Conservation (phyloP, 306 rosid genomes). For the Hylodesmum podocarpum region DNA sequence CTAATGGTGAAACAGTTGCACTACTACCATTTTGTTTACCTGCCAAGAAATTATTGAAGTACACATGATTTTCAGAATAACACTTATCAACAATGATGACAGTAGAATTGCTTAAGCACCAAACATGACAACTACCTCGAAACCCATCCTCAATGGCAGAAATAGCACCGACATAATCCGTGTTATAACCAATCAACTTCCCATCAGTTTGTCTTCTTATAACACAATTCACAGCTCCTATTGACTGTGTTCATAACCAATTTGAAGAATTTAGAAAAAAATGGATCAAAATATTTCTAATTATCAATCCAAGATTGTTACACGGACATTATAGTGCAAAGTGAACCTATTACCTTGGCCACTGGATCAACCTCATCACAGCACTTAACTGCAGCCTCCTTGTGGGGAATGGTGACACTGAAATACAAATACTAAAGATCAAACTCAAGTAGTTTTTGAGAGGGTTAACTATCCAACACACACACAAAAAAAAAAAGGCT, state of each 20-base stretch:
- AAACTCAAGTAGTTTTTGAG: conserved; percentile 15
- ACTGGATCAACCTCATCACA: conserved; percentile 95
- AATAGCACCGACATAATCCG: conserved; percentile 87
- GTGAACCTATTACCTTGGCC: conserved; percentile 64
- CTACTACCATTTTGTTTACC: conserved; percentile 44
- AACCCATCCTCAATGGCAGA: conserved; percentile 88
- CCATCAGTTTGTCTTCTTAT: conserved; percentile 79
- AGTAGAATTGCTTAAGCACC: conserved; percentile 12
- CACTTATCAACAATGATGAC: neutral
- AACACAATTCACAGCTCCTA: conserved; percentile 89
- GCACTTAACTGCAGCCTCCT: conserved; percentile 70
- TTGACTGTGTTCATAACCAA: conserved; percentile 52
- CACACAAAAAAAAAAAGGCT: neutral
- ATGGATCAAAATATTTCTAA: conserved; percentile 20
- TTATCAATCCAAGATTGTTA: conserved; percentile 8
- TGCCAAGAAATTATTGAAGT: conserved; percentile 29
- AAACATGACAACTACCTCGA: conserved; percentile 51
- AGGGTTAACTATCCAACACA: conserved; percentile 13
- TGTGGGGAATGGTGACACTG: conserved; percentile 89
- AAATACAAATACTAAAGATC: conserved; percentile 34
- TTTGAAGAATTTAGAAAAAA: conserved; percentile 3
- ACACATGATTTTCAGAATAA: conserved; percentile 9
- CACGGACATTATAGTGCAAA: conserved; percentile 15
- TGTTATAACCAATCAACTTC: conserved; percentile 81
- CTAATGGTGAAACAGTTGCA: conserved; percentile 62